Base-by-base conservation (phyloP, 495 filamentous ascomycete species). In the Xylaria bambusicola region DNA sequence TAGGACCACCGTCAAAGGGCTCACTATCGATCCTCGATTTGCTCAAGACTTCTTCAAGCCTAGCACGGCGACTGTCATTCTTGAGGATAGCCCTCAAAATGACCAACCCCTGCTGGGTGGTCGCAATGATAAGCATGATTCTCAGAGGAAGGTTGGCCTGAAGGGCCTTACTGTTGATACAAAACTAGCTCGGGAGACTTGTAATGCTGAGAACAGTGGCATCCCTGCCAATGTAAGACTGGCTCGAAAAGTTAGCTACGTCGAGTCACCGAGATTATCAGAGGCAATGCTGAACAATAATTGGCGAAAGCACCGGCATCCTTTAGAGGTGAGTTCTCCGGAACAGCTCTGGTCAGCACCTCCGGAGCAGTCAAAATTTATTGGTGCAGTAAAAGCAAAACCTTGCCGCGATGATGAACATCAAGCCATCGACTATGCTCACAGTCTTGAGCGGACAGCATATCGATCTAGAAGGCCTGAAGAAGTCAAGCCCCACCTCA, bases 261-360 rank as follows among this genome's bases (percentile, higher is more conserved):
- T 21, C 33, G 44, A 54, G 6, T 17, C n/a, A 17, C 52, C 50
- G 7, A 54, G 33, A 35, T 29, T 49, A 0, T 48, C 58, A 15
- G 58, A 61, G 15, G 58, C 58, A 1, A 55, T 61, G 58, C 48
- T 56, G 58, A 61, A 61, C 31, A 49, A 15, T 17, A 41, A 61
- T 35, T 61, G 58, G 58, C 26, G 58, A 55, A 47, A 41, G 17
- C 41, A 48, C 12, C 58, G 58, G 6, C 42, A 42, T 7, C 6
- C 13, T 8, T n/a, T 23, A 24, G 51, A 38, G 23, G 42, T 42
- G 15, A 3, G 21, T 5, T 35, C 51, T 24, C 21, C 20, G 26
- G 44, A 49, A 6, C 6, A 33, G 13, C 33, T 46, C 36, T 49
- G 42, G 41, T 41, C 50, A 13, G 52, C 58, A 17, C 50, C 58